Conservation (phyloP, 345 rosid species). For the Salix viminalis region DNA sequence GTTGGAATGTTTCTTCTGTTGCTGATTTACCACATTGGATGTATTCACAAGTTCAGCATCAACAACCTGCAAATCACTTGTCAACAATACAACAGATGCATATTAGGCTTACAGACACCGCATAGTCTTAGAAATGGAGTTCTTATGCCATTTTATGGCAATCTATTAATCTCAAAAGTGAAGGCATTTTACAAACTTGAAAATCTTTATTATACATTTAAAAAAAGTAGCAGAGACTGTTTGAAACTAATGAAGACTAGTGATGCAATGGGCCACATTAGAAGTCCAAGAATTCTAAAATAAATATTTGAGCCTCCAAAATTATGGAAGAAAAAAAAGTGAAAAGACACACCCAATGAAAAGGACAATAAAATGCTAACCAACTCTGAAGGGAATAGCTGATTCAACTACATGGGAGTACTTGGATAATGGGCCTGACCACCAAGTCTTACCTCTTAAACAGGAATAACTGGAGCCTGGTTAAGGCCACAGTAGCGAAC, state of each 20-base stretch:
- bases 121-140: not conserved
- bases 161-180: not conserved
- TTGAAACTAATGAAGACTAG: not conserved
- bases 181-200: not conserved
- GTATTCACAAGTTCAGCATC: slow-evolving; percentile 30
- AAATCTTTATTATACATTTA: not conserved
- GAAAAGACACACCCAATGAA: not conserved
- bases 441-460: slow-evolving; percentile 50
- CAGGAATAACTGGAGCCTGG: slow-evolving; percentile 35
- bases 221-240: not conserved
- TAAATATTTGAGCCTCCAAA: not conserved
- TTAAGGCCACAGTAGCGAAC: slow-evolving; percentile 53
- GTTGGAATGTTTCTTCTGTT: slow-evolving; percentile 34
- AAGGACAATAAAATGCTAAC: not conserved
- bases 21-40: slow-evolving; percentile 29
- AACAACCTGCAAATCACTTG: slow-evolving; percentile 33
- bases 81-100: slow-evolving; percentile 6
- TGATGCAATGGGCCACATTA: not conserved
- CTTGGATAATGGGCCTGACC: slow-evolving; percentile 62
- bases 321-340: not conserved
- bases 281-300: not conserved
- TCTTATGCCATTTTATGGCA: not conserved
- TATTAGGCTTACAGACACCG: not conserved
- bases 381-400: not conserved
- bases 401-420: slow-evolving; percentile 34